Conservation (phyloP, 2,329 filamentous ascomycete species). For the Beauveria sp. region DNA sequence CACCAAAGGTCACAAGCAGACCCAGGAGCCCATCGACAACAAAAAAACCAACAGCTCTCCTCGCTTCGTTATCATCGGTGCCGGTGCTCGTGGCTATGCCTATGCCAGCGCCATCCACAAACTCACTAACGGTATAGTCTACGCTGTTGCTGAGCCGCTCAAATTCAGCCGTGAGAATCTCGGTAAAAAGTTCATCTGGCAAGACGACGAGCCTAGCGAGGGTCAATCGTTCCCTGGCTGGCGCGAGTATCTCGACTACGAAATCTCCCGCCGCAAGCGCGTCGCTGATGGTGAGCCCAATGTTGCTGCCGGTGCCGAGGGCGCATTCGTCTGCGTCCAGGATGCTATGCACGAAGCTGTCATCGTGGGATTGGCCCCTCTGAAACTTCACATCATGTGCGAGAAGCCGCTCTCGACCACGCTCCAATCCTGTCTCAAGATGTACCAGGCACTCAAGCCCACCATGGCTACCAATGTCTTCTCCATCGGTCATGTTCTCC, state of each 20-base stretch:
- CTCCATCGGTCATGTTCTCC: conserved; percentile 86
- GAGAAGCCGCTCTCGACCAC: conserved; percentile 89
- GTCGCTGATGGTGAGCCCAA: conserved; percentile 38
- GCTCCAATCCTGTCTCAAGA: conserved; percentile 68
- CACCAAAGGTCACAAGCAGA: neutral
- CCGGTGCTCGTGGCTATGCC: conserved; percentile 67
- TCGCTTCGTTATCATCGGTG: conserved; percentile 72
- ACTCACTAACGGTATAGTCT: conserved; percentile 60
- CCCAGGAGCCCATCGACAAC: neutral
- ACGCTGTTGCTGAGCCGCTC: conserved; percentile 75
- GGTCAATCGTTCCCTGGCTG: conserved; percentile 68
- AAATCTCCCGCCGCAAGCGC: conserved; percentile 51
- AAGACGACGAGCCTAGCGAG: conserved; percentile 36
- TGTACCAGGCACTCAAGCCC: conserved; percentile 52
- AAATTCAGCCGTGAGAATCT: conserved; percentile 67
- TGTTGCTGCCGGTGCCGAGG: conserved; percentile 51
- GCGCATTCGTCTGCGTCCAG: conserved; percentile 59
- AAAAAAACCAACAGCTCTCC: conserved; percentile 38
- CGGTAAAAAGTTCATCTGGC: conserved; percentile 68
- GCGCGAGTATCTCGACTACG: conserved; percentile 69
- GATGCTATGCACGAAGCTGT: conserved; percentile 86
- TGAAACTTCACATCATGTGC: conserved; percentile 77
- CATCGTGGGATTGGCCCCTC: conserved; percentile 61
- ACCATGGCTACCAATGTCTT: conserved; percentile 48
- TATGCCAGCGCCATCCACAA: conserved; percentile 64